Evolutionary conservation across 169 alveolate species (phyloP).

Genomic region (Plasmodium sp.): DNA sequence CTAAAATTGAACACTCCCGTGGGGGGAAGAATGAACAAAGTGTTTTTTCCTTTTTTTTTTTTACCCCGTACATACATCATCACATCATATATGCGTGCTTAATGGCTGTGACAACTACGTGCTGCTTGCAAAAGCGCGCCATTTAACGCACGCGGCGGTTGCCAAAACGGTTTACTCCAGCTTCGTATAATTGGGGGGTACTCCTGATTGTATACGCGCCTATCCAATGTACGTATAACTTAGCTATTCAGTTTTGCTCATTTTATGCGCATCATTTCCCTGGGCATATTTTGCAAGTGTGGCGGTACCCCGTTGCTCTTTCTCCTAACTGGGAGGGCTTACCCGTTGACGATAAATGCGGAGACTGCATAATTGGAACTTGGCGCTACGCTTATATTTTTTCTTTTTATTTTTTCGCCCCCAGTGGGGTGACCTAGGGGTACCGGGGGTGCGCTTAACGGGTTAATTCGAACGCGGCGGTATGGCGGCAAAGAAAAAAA

Average conservation of each 20-base stretch:
- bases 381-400: background rate
- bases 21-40: background rate
- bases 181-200: background rate
- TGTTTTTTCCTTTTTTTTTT: background rate
- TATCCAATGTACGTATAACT: background rate
- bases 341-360: background rate
- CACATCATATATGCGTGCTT: background rate
- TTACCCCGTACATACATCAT: background rate
- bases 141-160: background rate
- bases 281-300: background rate
- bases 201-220: background rate
- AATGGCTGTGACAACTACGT: background rate
- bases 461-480: background rate
- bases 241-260: background rate
- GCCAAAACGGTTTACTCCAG: background rate
- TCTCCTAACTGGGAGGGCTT: background rate
- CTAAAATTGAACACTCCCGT: background rate
- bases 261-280: background rate
- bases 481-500: background rate
- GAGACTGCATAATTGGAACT: background rate
- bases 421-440: background rate
- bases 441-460: background rate
- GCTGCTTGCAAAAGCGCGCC: background rate
- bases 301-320: background rate
- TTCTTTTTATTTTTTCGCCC: background rate